Conservation (phyloP, 2,329 filamentous ascomycete species). For the Diaporthe aspalathi region DNA sequence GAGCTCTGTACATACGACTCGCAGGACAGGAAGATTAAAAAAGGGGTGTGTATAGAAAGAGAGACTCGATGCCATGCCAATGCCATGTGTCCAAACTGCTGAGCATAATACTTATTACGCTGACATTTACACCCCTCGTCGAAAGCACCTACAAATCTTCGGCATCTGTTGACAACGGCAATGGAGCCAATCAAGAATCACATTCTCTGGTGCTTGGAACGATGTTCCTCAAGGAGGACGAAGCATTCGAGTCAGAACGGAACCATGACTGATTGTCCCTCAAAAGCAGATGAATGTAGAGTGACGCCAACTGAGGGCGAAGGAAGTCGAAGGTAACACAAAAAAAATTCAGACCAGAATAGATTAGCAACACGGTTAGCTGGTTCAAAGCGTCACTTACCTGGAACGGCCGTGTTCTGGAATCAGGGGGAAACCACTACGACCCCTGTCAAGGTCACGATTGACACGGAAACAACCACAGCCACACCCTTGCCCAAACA, state of each 20-base stretch:
- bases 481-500: conserved; percentile 10
- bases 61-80: neutral
- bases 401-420: neutral
- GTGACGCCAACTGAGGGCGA: no score
- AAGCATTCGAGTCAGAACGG: neutral
- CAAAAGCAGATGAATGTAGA: neutral
- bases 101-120: conserved; percentile 7
- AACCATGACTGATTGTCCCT: neutral
- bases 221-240: no score
- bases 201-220: neutral
- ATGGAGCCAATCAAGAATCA: neutral
- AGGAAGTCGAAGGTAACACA: conserved; percentile 15
- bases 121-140: neutral
- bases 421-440: conserved; percentile 5
- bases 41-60: neutral
- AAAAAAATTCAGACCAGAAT: neutral
- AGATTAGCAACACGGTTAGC: neutral
- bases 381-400: neutral
- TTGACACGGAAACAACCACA: conserved; percentile 10
- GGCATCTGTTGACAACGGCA: neutral
- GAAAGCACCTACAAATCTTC: neutral
- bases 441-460: neutral
- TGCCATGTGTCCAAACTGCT: neutral
- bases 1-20: neutral
- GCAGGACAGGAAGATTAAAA: neutral